Percentiles rank a stretch among this genome's conserved stretches.
Evolutionary conservation across 202 grass and related monocot genomes (phyloP).

Genomic region (Alloteropsis angusta): DNA sequence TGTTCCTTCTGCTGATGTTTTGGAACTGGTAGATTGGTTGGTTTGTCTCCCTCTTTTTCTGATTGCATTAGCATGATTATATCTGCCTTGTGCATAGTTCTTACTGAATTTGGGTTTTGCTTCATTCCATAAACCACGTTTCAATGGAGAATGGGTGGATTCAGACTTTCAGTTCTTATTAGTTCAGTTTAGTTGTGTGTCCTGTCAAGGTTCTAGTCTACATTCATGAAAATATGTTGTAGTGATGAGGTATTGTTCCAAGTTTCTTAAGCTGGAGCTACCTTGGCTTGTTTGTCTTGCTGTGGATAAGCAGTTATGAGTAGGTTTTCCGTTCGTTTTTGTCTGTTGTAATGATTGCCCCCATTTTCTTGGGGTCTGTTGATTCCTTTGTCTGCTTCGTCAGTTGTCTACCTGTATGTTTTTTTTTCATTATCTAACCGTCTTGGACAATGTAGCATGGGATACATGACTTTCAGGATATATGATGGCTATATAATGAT

Average conservation of each 20-base stretch:
- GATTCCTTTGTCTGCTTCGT: not conserved
- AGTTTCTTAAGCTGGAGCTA: not conserved
- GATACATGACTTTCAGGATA: not conserved
- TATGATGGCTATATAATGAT: not conserved
- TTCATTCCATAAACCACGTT: not conserved
- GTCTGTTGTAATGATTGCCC: not conserved
- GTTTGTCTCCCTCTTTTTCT: not conserved
- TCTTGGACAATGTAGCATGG: not conserved
- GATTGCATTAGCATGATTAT: not conserved
- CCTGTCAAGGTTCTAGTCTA: not conserved
- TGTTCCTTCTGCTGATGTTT: not conserved
- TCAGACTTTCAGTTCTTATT: slow-evolving; percentile 1
- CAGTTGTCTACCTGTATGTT: not conserved
- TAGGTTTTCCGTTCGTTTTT: not conserved
- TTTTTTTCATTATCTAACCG: not conserved
- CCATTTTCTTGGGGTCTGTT: too few relatives aligned
- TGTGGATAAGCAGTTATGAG: not conserved
- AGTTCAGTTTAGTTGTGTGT: not conserved
- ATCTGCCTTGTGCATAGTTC: not conserved
- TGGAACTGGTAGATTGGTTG: not conserved
- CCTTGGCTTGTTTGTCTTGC: not conserved
- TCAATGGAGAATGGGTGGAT: not conserved
- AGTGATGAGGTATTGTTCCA: not conserved
- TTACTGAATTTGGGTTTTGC: not conserved
- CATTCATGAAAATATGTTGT: not conserved